Evolutionary conservation across 2,329 filamentous ascomycete genomes (phyloP), one percentile per base, ranked within the genome.

Genomic region (Clathrospora elynae): DNA sequence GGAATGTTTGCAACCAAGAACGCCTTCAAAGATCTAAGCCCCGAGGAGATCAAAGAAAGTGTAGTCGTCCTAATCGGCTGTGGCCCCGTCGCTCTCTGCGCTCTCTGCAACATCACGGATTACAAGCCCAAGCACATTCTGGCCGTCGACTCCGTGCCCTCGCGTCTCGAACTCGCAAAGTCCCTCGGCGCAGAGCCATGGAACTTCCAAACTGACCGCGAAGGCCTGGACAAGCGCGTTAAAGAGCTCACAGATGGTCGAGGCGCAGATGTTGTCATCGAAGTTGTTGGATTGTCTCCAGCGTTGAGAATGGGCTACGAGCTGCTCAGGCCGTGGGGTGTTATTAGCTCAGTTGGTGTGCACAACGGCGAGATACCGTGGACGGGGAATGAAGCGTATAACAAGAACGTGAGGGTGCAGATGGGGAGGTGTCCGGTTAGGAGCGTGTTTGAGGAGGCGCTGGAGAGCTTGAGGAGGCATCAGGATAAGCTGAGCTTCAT

Each of bases 1-100:
- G 88, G 91, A 6, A 95, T 83, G 72, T 95, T 91, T 58, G 90
- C 88, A 5, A 88, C 88, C 4, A 78, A 80, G 43, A 93, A 90
- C 61, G 91, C 84, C 5, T 86, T 95, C 68, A 81, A 81, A 43
- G 73, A 85, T 61, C 76, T 85, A 25, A 75, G 72, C 10, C 60
- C 63, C 10, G 77, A 83, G 48, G 77, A 84, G 42, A 80, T 85
- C 36, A 71, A 76, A 12, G 81, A 88, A 32, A 81, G 84, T 46
- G 88, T 85, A 0, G 84, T 90, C 0, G 87, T 95, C 1, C 74
- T 95, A 13, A 81, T 96, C 46, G 91, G 91, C 4, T 95, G 90
- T 62, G 91, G 91, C 1, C 76, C 75, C 0, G 76, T 96, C 3
- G 91, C 90, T 1, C 78, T 96, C 9, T 96, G 91, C 67, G 89